These are phyloP conservation scores for Lentinula raphanica DNA, from an alignment of 768 basidiomycete species.

Conservation along the genomic window DNA sequence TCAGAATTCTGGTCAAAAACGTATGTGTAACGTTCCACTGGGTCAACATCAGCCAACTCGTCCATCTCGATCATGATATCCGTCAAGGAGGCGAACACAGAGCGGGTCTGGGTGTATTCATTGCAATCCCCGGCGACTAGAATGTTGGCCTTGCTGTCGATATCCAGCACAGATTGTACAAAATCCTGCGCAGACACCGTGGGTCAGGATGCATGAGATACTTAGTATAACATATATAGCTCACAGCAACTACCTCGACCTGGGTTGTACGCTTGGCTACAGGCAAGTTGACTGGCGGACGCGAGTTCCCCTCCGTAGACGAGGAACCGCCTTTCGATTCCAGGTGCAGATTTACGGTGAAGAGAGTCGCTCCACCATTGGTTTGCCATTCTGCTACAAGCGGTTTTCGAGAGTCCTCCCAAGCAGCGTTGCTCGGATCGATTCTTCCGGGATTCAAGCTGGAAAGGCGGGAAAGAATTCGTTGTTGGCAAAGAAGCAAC, in stretches of 20 bases:
- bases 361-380: constrained; percentile 37
- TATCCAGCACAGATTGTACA: constrained; percentile 36
- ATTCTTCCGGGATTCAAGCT: constrained; percentile 63
- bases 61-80: constrained; percentile 44
- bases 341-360: constrained; percentile 57
- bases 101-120: constrained; percentile 49
- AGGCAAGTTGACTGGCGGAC: constrained; percentile 53
- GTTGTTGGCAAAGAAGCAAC: not conserved
- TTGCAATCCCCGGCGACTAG: constrained; percentile 60
- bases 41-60: constrained; percentile 40
- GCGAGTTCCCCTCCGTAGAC: constrained; percentile 49
- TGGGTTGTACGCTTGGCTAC: constrained; percentile 45
- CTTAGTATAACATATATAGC: constrained; percentile 14
- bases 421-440: constrained; percentile 49
- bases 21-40: constrained; percentile 55
- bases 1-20: constrained; percentile 55
- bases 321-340: constrained; percentile 54
- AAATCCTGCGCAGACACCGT: constrained; percentile 43
- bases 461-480: no score
- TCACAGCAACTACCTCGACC: constrained; percentile 45
- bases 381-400: constrained; percentile 55
- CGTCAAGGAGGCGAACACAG: constrained; percentile 42
- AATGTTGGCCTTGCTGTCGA: constrained; percentile 41
- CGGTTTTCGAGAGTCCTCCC: constrained; percentile 55
- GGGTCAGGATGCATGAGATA: constrained; percentile 4